Percentiles rank a stretch among this genome's conserved stretches.
phyloP scores from a whole-genome alignment of 2,329 filamentous ascomycete species.

The Trichoderma citrinoviride region DNA sequence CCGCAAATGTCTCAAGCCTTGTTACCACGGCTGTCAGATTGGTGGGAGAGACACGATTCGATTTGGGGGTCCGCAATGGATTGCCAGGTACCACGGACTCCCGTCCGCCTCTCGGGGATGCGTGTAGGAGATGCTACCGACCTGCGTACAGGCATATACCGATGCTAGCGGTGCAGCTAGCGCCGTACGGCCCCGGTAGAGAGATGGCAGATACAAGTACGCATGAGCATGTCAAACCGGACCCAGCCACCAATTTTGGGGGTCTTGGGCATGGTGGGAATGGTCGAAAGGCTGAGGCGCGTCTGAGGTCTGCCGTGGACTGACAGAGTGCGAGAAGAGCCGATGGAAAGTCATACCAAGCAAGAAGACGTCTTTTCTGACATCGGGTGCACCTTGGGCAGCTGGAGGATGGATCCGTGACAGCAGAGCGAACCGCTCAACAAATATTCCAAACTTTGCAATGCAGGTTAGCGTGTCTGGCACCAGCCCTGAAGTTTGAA shows the following conservation, averaged over 20 bases:
- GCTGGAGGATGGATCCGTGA: no score
- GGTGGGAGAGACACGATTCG: neutral
- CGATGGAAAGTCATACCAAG: no score
- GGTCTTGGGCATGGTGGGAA: neutral
- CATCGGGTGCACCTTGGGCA: no score
- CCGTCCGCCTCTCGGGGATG: neutral
- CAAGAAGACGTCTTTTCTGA: no score
- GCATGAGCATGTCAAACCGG: neutral
- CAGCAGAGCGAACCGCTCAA: no score
- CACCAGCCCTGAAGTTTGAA: no score
- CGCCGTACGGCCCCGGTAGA: slow-evolving; percentile 5
- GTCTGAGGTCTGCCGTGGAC: neutral
- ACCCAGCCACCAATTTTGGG: slow-evolving; percentile 23
- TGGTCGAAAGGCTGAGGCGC: neutral
- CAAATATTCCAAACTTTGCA: no score
- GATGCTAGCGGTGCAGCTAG: slow-evolving; percentile 6
- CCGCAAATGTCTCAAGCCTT: no score
- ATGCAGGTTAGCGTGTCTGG: no score
- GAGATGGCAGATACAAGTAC: neutral
- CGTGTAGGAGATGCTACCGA: neutral
- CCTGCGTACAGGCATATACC: slow-evolving; percentile 8
- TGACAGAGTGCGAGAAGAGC: no score
- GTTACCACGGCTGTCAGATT: neutral
- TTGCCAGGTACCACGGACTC: slow-evolving; percentile 14
- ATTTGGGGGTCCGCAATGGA: neutral